Evolutionary conservation across 2,329 filamentous ascomycete species (phyloP).

Genomic region (Monosporascus cannonballus): DNA sequence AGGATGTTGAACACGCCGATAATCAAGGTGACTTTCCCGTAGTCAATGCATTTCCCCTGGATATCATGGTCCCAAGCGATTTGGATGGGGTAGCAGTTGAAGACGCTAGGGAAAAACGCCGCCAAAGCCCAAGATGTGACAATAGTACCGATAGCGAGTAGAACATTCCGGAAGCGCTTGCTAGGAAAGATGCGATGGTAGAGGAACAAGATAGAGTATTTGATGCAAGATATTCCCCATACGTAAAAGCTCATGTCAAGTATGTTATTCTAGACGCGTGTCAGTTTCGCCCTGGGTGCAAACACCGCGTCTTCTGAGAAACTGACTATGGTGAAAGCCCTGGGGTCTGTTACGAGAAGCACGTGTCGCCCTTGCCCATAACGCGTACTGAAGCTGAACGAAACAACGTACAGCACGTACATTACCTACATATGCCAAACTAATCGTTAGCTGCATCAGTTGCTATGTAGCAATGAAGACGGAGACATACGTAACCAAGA

Average conservation of each 20-base stretch:
- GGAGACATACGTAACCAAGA: neutral
- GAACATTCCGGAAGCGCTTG: neutral
- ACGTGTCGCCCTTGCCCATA: neutral
- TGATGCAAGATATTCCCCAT: neutral
- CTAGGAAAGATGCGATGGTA: slow-evolving; percentile 1
- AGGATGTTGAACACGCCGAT: neutral
- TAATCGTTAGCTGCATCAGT: neutral
- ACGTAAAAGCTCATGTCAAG: neutral
- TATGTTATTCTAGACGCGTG: no score
- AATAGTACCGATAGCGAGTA: neutral
- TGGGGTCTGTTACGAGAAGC: neutral
- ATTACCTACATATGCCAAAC: neutral
- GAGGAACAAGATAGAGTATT: neutral
- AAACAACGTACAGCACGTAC: neutral
- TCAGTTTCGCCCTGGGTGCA: neutral
- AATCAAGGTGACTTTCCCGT: neutral
- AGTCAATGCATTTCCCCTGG: neutral
- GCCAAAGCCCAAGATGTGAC: neutral
- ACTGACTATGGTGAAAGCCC: neutral
- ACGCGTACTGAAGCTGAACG: neutral
- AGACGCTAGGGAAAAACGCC: neutral
- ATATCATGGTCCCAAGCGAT: neutral
- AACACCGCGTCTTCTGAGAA: neutral
- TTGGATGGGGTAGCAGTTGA: neutral
- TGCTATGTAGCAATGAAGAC: neutral